Evolutionary conservation across 2,329 filamentous ascomycete genomes (phyloP), one percentile per base, ranked within the genome.

Genomic region (Colletotrichum horii): DNA sequence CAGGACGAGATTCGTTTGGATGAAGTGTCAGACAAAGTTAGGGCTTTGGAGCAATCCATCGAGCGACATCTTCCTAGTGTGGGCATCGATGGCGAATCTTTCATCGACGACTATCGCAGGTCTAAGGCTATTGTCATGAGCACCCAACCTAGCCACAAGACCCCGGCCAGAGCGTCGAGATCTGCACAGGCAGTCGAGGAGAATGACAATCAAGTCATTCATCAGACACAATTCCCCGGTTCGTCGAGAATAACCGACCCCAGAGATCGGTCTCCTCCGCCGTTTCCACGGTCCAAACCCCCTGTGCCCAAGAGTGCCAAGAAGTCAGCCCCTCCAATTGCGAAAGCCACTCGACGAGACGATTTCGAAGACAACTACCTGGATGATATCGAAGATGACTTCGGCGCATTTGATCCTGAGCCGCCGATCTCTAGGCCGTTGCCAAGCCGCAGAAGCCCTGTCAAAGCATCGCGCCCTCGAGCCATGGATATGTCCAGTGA

Each of bases 1-100:
- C 87, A 88, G 12, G 88, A 90, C 26, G 90, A 92, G 78, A 79
- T 81, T 38, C 85, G 83, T 55, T 82, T 91, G 11, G 89, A 91
- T 74, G 84, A 87, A 43, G 79, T 92, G 48, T 85, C 86, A 14
- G 84, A 84, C 65, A 80, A 85, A 68, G 82, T 91, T 24, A 71
- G 70, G 24, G 61, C 68, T 19, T 85, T 85, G 75, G 89, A 90
- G 77, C 80, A 83, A 26, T 78, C 78, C 1, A 81, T 92, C 24
- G 82, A 87, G 30, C 80, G 80, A 58, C 82, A 82, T 19, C 83
- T 92, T 1, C 75, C 84, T 4, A 83, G 83, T n/a, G 86, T 86
- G 9, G 88, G 86, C 4, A 84, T 91, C 64, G 85, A 88, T 15
- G 84, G 87, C 72, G 80, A 83, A 19, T 82, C 79, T 32, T 83